Percentiles rank a stretch among this genome's conserved stretches.
These are phyloP conservation scores for Solanum pimpinellifolium DNA, from an alignment of 257 asterid genomes.

Conservation along the genomic window DNA sequence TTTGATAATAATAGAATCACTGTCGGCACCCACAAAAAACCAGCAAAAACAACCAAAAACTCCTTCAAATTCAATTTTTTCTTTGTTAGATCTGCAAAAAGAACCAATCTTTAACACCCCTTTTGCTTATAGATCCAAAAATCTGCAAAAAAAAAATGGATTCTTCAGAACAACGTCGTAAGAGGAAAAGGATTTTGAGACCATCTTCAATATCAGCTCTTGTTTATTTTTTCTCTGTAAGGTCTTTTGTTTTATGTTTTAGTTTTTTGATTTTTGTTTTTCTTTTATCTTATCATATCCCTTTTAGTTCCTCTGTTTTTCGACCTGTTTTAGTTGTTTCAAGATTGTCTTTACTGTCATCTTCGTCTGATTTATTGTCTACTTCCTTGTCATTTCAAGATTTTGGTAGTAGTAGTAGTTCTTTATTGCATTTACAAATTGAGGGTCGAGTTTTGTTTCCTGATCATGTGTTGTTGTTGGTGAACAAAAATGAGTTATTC, in stretches of 20 bases:
- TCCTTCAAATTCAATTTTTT: neutral
- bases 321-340: constrained; percentile 67
- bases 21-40: constrained; percentile 31
- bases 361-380: constrained; percentile 25
- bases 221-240: constrained; percentile 38
- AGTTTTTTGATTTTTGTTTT: constrained; percentile 40
- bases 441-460: constrained; percentile 73
- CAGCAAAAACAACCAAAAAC: constrained; percentile 6
- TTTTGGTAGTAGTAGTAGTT: constrained; percentile 10
- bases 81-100: neutral
- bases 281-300: constrained; percentile 28
- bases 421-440: constrained; percentile 21
- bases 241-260: constrained; percentile 47
- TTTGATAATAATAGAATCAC: constrained; percentile 3
- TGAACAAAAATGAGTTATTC: constrained; percentile 11
- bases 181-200: constrained; percentile 55
- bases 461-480: constrained; percentile 64
- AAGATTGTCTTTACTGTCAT: constrained; percentile 45
- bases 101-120: neutral
- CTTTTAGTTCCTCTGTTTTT: constrained; percentile 42
- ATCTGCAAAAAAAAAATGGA: constrained; percentile 28
- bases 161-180: constrained; percentile 69
- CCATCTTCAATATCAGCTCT: constrained; percentile 13
- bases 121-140: neutral
- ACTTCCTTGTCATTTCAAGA: constrained; percentile 25